These are phyloP conservation scores for Sarcodon sp. DNA, from an alignment of 768 basidiomycete species.

Conservation along the genomic window DNA sequence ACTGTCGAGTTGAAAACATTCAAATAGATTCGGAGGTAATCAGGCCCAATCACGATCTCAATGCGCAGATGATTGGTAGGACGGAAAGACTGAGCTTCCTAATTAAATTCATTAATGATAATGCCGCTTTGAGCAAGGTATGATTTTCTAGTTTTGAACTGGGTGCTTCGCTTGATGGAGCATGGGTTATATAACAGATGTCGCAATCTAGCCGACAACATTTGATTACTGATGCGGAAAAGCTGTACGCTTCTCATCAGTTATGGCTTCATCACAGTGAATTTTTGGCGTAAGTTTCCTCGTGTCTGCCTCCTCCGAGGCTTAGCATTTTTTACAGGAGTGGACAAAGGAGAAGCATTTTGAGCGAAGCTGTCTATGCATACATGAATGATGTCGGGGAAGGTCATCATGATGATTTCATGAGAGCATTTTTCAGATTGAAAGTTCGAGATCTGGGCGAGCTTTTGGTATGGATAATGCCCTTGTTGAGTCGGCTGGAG, in stretches of 20 bases:
- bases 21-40: conserved; percentile 51
- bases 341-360: conserved; percentile 42
- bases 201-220: conserved; percentile 67
- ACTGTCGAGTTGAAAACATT: background rate
- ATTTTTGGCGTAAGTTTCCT: conserved; percentile 37
- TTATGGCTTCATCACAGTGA: conserved; percentile 74
- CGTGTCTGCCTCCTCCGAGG: background rate
- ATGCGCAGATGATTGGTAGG: conserved; percentile 61
- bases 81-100: conserved; percentile 72
- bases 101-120: conserved; percentile 84
- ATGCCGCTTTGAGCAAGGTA: conserved; percentile 68
- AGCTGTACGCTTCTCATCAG: conserved; percentile 67
- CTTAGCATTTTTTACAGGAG: conserved; percentile 21
- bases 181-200: conserved; percentile 34
- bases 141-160: conserved; percentile 3
- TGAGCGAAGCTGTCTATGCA: conserved; percentile 56
- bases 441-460: conserved; percentile 53
- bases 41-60: conserved; percentile 65
- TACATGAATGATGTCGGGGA: conserved; percentile 54
- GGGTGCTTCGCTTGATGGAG: background rate
- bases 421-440: conserved; percentile 76
- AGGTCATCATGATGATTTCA: conserved; percentile 55
- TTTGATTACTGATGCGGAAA: conserved; percentile 76
- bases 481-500: conserved; percentile 9
- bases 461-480: conserved; percentile 38